A percentile compares a stretch with the other conserved stretches of the same genome.
These are phyloP conservation scores for Syncephalastrum contaminatum DNA, from an alignment of 371 early-diverging fungal species.

Conservation along the genomic window DNA sequence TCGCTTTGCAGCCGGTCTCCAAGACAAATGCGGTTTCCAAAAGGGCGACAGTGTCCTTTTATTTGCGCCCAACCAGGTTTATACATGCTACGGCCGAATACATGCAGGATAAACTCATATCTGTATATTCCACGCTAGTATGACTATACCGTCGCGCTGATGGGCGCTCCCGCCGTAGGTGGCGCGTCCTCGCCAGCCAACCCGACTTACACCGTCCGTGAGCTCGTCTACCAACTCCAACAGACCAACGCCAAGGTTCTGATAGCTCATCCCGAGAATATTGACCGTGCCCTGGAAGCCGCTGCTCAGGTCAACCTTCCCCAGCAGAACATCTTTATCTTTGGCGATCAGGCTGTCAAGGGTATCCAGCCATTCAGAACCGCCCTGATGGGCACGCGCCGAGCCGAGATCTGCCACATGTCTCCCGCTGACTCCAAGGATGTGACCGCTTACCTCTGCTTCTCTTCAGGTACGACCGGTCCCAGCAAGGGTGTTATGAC, in stretches of 20 bases:
- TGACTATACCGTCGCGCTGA: conserved; percentile 37
- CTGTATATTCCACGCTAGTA: conserved; percentile 20
- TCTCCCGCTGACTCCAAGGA: conserved; percentile 25
- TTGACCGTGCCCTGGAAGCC: conserved; percentile 57
- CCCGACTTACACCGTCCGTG: conserved; percentile 72
- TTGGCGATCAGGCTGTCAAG: conserved; percentile 48
- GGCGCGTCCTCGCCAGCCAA: conserved; percentile 75
- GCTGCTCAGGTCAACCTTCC: conserved; percentile 58
- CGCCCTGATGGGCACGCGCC: conserved; percentile 12
- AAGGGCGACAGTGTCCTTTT: conserved; percentile 69
- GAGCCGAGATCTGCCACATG: conserved; percentile 18
- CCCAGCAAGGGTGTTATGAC: conserved; percentile 78
- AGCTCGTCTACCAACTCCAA: conserved; percentile 71
- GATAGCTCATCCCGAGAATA: conserved; percentile 44
- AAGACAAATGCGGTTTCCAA: conserved; percentile 52
- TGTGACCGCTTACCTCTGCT: conserved; percentile 69
- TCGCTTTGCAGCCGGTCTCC: conserved; percentile 73
- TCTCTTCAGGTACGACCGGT: conserved; percentile 80
- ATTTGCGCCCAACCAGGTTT: conserved; percentile 71
- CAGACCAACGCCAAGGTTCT: conserved; percentile 67
- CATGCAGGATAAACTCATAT: not conserved
- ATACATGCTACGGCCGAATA: not conserved
- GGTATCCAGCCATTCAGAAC: conserved; percentile 35
- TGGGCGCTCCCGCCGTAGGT: conserved; percentile 47
- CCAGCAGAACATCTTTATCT: conserved; percentile 50